phyloP scores from a whole-genome alignment of 2,329 filamentous ascomycete genomes.

The Botrytis squamosa region DNA sequence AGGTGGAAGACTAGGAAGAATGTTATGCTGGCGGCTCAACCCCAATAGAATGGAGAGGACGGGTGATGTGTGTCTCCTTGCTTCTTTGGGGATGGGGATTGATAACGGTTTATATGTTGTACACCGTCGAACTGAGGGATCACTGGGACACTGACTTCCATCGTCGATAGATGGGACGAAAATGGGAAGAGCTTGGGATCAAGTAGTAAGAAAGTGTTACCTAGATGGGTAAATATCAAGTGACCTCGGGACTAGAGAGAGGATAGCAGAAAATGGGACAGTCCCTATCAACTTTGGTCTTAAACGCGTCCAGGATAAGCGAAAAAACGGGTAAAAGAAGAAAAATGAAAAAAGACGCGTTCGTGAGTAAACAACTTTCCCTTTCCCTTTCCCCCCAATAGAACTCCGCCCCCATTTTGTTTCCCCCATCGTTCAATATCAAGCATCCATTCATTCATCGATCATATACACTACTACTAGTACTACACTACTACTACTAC shows the following conservation, averaged over 20 bases:
- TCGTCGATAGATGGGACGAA: not conserved
- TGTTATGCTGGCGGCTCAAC: not conserved
- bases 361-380: not conserved
- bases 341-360: not conserved
- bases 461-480: not conserved
- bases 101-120: not conserved
- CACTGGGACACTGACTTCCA: not conserved
- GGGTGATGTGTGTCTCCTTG: not conserved
- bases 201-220: not conserved
- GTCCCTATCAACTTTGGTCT: not conserved
- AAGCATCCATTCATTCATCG: not conserved
- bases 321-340: conserved; percentile 1
- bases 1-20: not conserved
- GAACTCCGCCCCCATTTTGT: not conserved
- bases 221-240: not conserved
- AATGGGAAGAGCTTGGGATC: not conserved
- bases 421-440: not conserved
- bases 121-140: not conserved
- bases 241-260: not conserved
- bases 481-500: not conserved
- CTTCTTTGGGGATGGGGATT: not conserved
- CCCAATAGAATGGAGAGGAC: not conserved
- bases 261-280: too few relatives aligned
- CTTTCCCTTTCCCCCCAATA: not conserved
- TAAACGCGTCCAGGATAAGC: not conserved